Percentiles rank a stretch among this genome's conserved stretches.
These are phyloP conservation scores for Cordyceps farinosa DNA, from an alignment of 2,329 filamentous ascomycete species.

Conservation along the genomic window DNA sequence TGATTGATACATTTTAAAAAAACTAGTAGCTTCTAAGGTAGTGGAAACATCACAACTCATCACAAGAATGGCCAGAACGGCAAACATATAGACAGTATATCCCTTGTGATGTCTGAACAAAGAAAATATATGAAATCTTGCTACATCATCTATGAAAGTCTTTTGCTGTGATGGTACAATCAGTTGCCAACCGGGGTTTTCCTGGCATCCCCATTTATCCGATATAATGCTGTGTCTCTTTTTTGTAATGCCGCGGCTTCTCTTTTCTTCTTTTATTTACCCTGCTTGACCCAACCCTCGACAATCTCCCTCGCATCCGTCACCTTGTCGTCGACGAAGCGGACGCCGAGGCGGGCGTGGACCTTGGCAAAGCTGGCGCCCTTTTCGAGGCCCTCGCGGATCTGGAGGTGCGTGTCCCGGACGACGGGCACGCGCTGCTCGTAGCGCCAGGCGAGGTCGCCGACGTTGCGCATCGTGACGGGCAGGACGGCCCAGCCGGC, in stretches of 20 bases:
- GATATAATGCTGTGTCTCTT: slow-evolving; percentile 14
- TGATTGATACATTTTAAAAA: background rate
- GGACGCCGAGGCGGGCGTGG: slow-evolving; percentile 66
- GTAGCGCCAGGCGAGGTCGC: slow-evolving; percentile 83
- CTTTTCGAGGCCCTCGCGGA: slow-evolving; percentile 65
- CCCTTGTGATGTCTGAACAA: slow-evolving; percentile 25
- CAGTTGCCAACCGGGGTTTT: slow-evolving; percentile 23
- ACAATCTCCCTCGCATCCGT: slow-evolving; percentile 69
- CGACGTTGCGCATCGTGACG: slow-evolving; percentile 84
- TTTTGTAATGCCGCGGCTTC: background rate
- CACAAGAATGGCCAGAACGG: background rate
- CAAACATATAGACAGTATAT: background rate
- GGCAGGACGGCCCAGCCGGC: slow-evolving; percentile 84
- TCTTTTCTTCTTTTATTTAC: slow-evolving; percentile 53
- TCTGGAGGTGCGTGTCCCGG: slow-evolving; percentile 72
- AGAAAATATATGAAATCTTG: slow-evolving; percentile 26
- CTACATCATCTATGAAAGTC: slow-evolving; percentile 30
- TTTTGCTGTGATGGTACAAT: slow-evolving; percentile 33
- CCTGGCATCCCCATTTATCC: background rate
- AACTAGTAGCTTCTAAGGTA: background rate
- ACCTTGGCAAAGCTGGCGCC: slow-evolving; percentile 71
- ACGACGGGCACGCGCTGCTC: slow-evolving; percentile 84
- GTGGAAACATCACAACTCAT: background rate
- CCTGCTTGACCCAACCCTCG: slow-evolving; percentile 89
- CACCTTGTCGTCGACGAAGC: slow-evolving; percentile 78